Evolutionary conservation across 2,329 filamentous ascomycete species (phyloP).

Genomic region (Curvularia sp.): DNA sequence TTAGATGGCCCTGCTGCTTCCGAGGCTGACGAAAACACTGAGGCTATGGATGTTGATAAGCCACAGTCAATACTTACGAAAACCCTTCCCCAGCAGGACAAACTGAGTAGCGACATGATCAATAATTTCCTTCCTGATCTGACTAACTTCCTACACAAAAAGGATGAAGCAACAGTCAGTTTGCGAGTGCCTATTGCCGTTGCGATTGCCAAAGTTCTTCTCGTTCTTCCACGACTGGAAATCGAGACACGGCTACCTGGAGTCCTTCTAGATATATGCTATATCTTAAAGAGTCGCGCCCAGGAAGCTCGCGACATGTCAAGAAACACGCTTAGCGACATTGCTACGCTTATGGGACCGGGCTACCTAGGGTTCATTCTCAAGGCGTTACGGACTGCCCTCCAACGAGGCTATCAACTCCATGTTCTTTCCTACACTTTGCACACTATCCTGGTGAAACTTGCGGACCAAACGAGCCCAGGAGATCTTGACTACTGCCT

Average conservation of each 20-base stretch:
- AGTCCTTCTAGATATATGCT: constrained; percentile 88
- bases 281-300: constrained; percentile 87
- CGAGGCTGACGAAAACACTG: constrained; percentile 21
- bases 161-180: constrained; percentile 93
- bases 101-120: constrained; percentile 74
- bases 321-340: constrained; percentile 83
- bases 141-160: constrained; percentile 86
- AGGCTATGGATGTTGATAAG: constrained; percentile 36
- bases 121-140: constrained; percentile 79
- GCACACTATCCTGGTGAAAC: constrained; percentile 83
- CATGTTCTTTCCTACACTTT: constrained; percentile 95
- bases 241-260: constrained; percentile 78
- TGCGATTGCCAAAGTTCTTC: constrained; percentile 85
- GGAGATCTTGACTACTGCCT: constrained; percentile 92
- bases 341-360: constrained; percentile 80
- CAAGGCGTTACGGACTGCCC: constrained; percentile 82
- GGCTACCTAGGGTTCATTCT: constrained; percentile 90
- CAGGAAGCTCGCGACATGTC: constrained; percentile 91
- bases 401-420: constrained; percentile 87
- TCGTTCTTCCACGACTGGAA: constrained; percentile 75
- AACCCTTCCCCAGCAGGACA: constrained; percentile 71
- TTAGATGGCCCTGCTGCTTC: constrained; percentile 53
- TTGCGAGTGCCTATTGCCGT: constrained; percentile 89
- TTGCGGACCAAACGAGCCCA: constrained; percentile 73
- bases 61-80: constrained; percentile 58